Conservation (phyloP, 2,329 filamentous ascomycete genomes). For the Pyricularia sp. region DNA sequence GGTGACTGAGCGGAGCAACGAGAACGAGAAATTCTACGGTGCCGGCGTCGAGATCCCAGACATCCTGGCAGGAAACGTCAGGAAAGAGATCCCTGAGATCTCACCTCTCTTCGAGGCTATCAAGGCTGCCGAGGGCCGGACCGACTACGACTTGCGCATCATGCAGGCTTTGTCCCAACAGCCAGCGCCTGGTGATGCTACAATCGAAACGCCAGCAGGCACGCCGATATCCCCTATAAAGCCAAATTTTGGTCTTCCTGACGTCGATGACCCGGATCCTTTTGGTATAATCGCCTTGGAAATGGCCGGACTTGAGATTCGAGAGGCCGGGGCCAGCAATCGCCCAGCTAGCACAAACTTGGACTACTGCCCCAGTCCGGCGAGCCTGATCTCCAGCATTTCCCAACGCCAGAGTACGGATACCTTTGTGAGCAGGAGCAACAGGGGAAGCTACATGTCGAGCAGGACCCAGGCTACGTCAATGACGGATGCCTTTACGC, state of each 20-base stretch:
- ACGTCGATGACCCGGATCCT: slow-evolving; percentile 73
- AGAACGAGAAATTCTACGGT: slow-evolving; percentile 46
- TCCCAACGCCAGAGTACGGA: slow-evolving; percentile 57
- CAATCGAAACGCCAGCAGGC: slow-evolving; percentile 33
- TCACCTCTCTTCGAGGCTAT: slow-evolving; percentile 64
- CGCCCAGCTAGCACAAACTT: slow-evolving; percentile 69
- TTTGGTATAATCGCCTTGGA: slow-evolving; percentile 87
- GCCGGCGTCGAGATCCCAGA: slow-evolving; percentile 35
- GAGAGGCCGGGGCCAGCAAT: slow-evolving; percentile 69
- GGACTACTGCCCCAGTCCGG: slow-evolving; percentile 64
- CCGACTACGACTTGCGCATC: slow-evolving; percentile 55
- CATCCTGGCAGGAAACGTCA: slow-evolving; percentile 42
- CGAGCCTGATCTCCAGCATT: slow-evolving; percentile 52
- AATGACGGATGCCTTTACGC: slow-evolving; percentile 56
- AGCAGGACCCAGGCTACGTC: slow-evolving; percentile 55
- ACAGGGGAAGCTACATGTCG: slow-evolving; percentile 64
- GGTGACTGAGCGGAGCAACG: slow-evolving; percentile 41
- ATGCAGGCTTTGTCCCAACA: slow-evolving; percentile 51
- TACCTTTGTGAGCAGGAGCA: slow-evolving; percentile 42
- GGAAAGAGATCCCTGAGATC: slow-evolving; percentile 40
- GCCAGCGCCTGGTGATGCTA: slow-evolving; percentile 64
- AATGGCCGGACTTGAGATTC: slow-evolving; percentile 76
- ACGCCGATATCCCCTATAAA: slow-evolving; percentile 11
- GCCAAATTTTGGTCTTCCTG: slow-evolving; percentile 59
- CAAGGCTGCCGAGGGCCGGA: slow-evolving; percentile 75